Conservation (phyloP, 2,329 filamentous ascomycete species). For the Metarhizium guizhouense region DNA sequence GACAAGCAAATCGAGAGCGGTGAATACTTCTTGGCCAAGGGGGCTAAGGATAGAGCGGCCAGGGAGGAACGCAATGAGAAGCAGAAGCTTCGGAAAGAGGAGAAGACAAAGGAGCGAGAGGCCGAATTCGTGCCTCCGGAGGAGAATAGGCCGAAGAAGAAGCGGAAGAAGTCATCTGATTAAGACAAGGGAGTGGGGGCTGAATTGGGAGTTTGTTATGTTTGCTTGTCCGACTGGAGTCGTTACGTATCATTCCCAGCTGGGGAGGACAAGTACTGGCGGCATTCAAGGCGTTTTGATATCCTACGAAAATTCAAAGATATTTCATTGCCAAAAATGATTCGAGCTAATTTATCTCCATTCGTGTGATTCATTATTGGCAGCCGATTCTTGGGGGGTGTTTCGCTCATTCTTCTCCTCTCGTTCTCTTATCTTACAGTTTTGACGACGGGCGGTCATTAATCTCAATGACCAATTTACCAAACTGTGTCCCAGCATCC, state of each 20-base stretch:
- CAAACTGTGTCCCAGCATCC: slow-evolving; percentile 78
- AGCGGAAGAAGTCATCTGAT: slow-evolving; percentile 46
- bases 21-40: slow-evolving; percentile 92
- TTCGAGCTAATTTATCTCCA: neutral
- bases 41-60: slow-evolving; percentile 76
- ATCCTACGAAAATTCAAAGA: slow-evolving; percentile 8
- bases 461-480: slow-evolving; percentile 78
- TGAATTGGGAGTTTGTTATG: neutral
- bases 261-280: slow-evolving; percentile 1
- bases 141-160: slow-evolving; percentile 59
- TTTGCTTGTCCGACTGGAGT: neutral
- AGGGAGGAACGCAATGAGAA: slow-evolving; percentile 75
- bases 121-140: slow-evolving; percentile 82
- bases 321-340: neutral
- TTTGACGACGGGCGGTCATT: slow-evolving; percentile 29
- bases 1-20: slow-evolving; percentile 96
- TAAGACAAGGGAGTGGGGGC: slow-evolving; percentile 9
- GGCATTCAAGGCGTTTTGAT: slow-evolving; percentile 9
- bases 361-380: neutral
- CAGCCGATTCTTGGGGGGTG: neutral
- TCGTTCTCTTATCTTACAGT: slow-evolving; percentile 21
- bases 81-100: slow-evolving; percentile 79
- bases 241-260: neutral
- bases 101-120: slow-evolving; percentile 77
- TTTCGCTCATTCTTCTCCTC: neutral